Evolutionary conservation across 352 stramenopile species (phyloP).

Genomic region (Pythium monospermum): DNA sequence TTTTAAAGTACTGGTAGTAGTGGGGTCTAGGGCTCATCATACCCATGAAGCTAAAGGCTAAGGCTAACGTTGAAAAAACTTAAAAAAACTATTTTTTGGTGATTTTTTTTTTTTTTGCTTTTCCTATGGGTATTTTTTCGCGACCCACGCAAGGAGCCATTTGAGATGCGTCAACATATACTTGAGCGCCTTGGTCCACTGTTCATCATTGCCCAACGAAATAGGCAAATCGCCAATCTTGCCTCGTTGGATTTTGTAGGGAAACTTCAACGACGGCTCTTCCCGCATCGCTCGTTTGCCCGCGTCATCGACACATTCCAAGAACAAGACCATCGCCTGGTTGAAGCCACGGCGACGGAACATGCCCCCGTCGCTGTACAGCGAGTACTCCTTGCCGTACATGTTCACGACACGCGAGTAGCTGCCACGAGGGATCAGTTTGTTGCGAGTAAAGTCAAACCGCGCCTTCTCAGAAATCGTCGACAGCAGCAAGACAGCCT

Average conservation of each 20-base stretch:
- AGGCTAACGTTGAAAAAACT: too few relatives aligned
- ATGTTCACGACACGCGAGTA: slow-evolving; percentile 83
- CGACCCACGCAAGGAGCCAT: slow-evolving; percentile 91
- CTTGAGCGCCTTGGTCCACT: slow-evolving; percentile 89
- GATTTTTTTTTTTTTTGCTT: not conserved
- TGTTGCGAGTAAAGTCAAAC: slow-evolving; percentile 83
- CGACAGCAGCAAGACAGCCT: slow-evolving; percentile 77
- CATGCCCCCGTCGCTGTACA: slow-evolving; percentile 80
- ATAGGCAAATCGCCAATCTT: slow-evolving; percentile 90
- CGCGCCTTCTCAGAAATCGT: slow-evolving; percentile 78
- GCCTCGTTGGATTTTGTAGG: slow-evolving; percentile 87
- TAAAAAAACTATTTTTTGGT: not conserved
- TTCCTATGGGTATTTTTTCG: slow-evolving; percentile 71
- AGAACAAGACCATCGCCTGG: slow-evolving; percentile 85
- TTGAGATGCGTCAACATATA: slow-evolving; percentile 83
- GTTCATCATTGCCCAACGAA: slow-evolving; percentile 82
- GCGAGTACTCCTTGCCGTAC: slow-evolving; percentile 78
- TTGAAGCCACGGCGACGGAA: slow-evolving; percentile 90
- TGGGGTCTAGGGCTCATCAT: too few relatives aligned
- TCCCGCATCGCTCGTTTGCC: slow-evolving; percentile 83
- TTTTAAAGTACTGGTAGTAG: too few relatives aligned
- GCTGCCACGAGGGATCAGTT: slow-evolving; percentile 76
- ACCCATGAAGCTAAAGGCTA: too few relatives aligned
- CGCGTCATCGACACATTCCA: slow-evolving; percentile 87
- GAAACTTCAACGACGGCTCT: slow-evolving; percentile 86